Evolutionary conservation across 257 asterid species (phyloP), one percentile per base, ranked within the genome.

Genomic region (Primulina eburnea): DNA sequence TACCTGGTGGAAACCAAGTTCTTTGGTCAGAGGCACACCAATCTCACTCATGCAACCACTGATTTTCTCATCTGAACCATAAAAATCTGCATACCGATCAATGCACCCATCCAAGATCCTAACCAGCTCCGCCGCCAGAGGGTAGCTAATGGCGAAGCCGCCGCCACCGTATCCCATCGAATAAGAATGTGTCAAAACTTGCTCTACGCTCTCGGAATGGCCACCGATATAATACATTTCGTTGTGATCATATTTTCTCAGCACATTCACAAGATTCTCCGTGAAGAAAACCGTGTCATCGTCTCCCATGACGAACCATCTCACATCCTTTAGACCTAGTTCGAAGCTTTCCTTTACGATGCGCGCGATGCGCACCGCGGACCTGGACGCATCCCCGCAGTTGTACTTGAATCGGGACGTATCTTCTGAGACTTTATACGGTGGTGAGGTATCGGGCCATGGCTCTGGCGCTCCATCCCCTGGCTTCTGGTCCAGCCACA

Each of bases 291-390:
- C 81, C 1, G 99, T 93, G 50, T 93, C 99, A 24, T 93, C 99
- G 12, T 93, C 99, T 0, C 97, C 99, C 96, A 93, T 86, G 0
- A 89, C 96, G 10, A 93, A 89, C 99, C 99, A 93, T 75, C 97
- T 69, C 62, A 87, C 94, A 11, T 84, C 58, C 9, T 69, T 80
- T 18, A 79, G 16, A 8, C 89, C 85, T 0, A 80, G 67, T 68
- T 86, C 85, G 65, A 85, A 90, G 34, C 87, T 81, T 84, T 93
- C 96, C 61, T 84, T 86, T 61, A 87, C 82, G 0, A 93, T 86
- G 26, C 97, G 82, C 2, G 97, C 92, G 2, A 93, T 82, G 28
- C 96, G 81, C 1, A 90, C 61, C 0, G 99, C 95, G 1, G 93
- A 77, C 56, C 94, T 33, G 1, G 92, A 79, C 18, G 97, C 97